Evolutionary conservation across 225 moss, liverwort and hornwort species (phyloP), one percentile per base, ranked within the genome.

Genomic region (Straminergon stramineum): DNA sequence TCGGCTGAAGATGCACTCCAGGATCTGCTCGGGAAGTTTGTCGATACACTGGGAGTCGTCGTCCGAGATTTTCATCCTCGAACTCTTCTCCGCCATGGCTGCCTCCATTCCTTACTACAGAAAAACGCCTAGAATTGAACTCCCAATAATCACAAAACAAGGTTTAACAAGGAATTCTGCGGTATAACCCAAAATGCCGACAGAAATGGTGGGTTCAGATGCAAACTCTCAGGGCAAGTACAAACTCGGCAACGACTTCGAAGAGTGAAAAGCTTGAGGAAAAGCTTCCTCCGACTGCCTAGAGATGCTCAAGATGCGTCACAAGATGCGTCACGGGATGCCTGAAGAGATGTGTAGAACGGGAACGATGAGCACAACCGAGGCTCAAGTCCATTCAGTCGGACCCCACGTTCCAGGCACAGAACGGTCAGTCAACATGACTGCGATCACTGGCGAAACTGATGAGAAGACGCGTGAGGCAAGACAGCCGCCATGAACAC

Each of bases 21-120:
- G 45, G 19, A 93, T 81, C 74, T 87, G 93, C 88, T 93, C 93
- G 17, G 93, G 93, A 14, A 94, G 82, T 58, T 89, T 90, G 51
- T 90, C 84, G 19, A 92, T 88, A 43, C 82, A 84, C 56, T 74
- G 85, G 60, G 84, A 22, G 60, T 48, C 89, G 11, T 81, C 89
- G 6, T 84, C 84, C 30, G 19, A 28, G 75, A 34, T 51, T 86
- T 63, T 89, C 88, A 76, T 39, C 86, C 75, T 88, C 5, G 65
- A 9, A 30, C 27, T 45, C 69, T 68, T 87, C 63, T 10, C 90
- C 62, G 84, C 87, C 89, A 91, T 92, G n/a, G 76, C 77, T 28
- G n/a, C 48, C 35, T 63, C 27, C 43, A 62, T 37, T 24, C 26
- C 35, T 17, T 11, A 27, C 58, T n/a, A 27, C 20, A 39, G 45